Percentiles rank a stretch among this genome's conserved stretches.
phyloP scores from a whole-genome alignment of 192 early-diverging fungal species.

The Pilobolus umbonatus region DNA sequence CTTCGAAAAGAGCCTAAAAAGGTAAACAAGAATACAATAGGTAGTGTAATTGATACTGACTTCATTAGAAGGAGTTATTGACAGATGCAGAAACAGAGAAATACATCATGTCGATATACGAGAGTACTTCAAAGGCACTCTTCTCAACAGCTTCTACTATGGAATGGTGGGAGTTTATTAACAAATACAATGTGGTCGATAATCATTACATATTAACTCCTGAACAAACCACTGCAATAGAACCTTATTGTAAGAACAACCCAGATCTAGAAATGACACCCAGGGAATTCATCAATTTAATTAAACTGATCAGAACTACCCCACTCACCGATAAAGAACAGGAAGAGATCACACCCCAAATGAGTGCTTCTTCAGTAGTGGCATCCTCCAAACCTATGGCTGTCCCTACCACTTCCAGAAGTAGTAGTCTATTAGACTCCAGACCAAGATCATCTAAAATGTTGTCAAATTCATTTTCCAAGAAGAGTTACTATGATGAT shows the following conservation, averaged over 20 bases:
- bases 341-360: background rate
- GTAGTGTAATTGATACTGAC: too few species aligned
- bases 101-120: too few species aligned
- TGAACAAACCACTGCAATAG: conserved; percentile 18
- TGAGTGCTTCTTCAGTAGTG: background rate
- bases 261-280: conserved; percentile 32
- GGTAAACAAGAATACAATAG: too few species aligned
- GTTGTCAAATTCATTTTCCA: background rate
- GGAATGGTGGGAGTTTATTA: conserved; percentile 16
- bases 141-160: background rate
- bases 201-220: conserved; percentile 16
- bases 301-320: conserved; percentile 6
- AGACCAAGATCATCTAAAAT: conserved; percentile 13
- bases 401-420: background rate
- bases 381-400: background rate
- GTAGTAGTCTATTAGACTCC: background rate
- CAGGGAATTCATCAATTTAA: conserved; percentile 30
- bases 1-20: too few species aligned
- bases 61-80: too few species aligned
- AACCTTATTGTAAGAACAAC: conserved; percentile 24
- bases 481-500: background rate
- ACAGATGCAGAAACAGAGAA: too few species aligned
- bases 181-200: conserved; percentile 17
- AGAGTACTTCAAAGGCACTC: background rate
- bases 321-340: background rate